Conservation (phyloP, 148 eudicot species). For the Fagopyrum tataricum region DNA sequence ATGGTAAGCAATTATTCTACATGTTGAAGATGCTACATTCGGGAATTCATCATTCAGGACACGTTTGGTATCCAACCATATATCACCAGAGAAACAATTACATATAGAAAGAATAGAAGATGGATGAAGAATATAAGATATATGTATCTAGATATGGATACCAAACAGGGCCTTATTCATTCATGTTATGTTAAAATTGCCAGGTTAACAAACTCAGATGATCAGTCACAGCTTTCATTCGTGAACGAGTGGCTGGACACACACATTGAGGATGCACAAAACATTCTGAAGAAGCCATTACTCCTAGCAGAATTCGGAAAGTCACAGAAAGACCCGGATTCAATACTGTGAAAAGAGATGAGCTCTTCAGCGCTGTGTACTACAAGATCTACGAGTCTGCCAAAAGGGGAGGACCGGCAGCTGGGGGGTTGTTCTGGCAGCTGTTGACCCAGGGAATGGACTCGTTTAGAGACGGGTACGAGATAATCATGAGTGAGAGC, state of each 20-base stretch:
- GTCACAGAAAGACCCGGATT: conserved; percentile 66
- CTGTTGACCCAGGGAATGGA: conserved; percentile 61
- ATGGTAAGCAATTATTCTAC: conserved; percentile 42
- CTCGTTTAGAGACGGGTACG: conserved; percentile 62
- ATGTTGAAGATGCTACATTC: background rate
- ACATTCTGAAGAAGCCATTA: conserved; percentile 55
- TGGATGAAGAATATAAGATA: too few species aligned
- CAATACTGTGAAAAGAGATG: conserved; percentile 50
- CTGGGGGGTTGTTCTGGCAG: conserved; percentile 89
- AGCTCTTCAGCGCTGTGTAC: conserved; percentile 41
- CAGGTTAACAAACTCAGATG: conserved; percentile 60
- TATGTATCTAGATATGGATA: too few species aligned
- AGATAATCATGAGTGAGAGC: conserved; percentile 44
- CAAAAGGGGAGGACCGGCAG: conserved; percentile 66
- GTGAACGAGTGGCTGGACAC: conserved; percentile 61
- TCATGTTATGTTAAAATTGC: background rate
- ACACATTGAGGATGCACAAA: conserved; percentile 68
- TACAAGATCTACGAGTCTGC: conserved; percentile 59
- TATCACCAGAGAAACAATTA: too few species aligned
- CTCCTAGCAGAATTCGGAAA: conserved; percentile 82
- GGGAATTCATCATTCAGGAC: background rate
- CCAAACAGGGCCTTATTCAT: too few species aligned
- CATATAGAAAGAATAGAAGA: too few species aligned
- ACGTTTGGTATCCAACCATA: too few species aligned
- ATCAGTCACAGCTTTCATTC: conserved; percentile 51